These are phyloP conservation scores for Acacia confusa DNA, from an alignment of 306 rosid species.

Conservation along the genomic window DNA sequence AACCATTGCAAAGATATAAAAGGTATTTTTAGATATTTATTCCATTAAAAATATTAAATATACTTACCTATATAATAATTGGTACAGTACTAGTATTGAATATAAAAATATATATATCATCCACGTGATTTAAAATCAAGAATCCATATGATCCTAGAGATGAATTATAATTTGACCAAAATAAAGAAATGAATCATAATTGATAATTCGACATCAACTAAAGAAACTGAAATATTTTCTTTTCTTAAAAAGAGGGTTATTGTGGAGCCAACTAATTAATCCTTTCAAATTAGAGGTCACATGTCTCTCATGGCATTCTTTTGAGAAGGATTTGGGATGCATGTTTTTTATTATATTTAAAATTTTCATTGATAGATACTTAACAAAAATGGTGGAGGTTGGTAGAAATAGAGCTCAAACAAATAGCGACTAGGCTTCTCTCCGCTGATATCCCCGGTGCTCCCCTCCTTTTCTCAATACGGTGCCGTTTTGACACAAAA, in stretches of 20 bases:
- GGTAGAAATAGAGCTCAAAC: not conserved
- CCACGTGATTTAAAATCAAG: too few species aligned
- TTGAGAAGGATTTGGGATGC: not conserved
- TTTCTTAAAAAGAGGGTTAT: not conserved
- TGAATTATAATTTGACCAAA: too few species aligned
- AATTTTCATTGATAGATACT: not conserved
- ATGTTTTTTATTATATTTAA: not conserved
- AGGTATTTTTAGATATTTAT: too few species aligned
- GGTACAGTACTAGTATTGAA: too few species aligned
- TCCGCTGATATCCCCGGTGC: too few species aligned
- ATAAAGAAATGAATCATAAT: not conserved
- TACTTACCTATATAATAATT: too few species aligned
- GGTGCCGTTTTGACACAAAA: too few species aligned
- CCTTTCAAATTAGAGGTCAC: not conserved
- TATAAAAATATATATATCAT: too few species aligned
- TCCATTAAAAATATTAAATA: too few species aligned
- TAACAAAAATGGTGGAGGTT: not conserved
- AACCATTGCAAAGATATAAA: too few species aligned
- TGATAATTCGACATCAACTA: not conserved
- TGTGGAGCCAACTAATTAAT: not conserved
- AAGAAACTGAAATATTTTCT: not conserved
- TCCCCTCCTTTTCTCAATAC: too few species aligned
- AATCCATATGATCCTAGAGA: not conserved
- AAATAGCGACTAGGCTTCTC: too few species aligned
- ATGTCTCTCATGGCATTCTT: not conserved